Evolutionary conservation across 2,329 filamentous ascomycete species (phyloP), one percentile per base, ranked within the genome.

Genomic region (Cordyceps cateniannulata): DNA sequence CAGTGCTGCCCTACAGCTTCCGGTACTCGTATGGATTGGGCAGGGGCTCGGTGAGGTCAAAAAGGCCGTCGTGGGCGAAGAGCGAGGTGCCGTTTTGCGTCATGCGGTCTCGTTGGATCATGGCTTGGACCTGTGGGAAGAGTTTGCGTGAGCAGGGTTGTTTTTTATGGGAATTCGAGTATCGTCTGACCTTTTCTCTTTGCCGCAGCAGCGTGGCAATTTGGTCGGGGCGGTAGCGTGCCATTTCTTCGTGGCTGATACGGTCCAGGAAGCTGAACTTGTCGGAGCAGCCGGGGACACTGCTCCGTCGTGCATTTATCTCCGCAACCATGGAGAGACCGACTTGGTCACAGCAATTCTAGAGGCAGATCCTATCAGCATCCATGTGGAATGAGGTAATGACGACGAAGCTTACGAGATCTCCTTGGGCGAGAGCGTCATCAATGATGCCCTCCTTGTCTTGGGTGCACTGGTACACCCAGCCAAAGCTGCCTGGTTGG

Each of bases 391-490:
- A 2, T 2, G 10, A 7, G n/a, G n/a, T 24, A 5, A 5, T 22
- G 5, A 6, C 16, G n/a, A 35, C 7, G 12, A 40, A 20, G 50
- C 60, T 40, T 57, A 63, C 62, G 42, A 59, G 56, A 62, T 68
- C 65, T 62, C 69, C 63, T 59, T 66, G 63, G 16, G 63, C 66
- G 40, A 67, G 63, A 7, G 67, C 65, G 45, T 69, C 65, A 58
- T 74, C 74, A 25, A 73, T 70, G 51, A 74, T 66, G 53, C 76
- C 73, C 32, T 83, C 78, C 12, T 75, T 76, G 66, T 92, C 89
- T 69, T 90, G 84, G 14, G 80, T 82, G 71, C 91, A 95, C 62
- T 81, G 78, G 71, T 90, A 95, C 24, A 95, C 74, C 83, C 88
- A 95, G 27, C 89, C 88, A 58, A 87, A 78, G 18, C 78, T 73